These are phyloP conservation scores for Coemansia sp. DNA, from an alignment of 192 early-diverging fungal genomes.

Conservation along the genomic window DNA sequence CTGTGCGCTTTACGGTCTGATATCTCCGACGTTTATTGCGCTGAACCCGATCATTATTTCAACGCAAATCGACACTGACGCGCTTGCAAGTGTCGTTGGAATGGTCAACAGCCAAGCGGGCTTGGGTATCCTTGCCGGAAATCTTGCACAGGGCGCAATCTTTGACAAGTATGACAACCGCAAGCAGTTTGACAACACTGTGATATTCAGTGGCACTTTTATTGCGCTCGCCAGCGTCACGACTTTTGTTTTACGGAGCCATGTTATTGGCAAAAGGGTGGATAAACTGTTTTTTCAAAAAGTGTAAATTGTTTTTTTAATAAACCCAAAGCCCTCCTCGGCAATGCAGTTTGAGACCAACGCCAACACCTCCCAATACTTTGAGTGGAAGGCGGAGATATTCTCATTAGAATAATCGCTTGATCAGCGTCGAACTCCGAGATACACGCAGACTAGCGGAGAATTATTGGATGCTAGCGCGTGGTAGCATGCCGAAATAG, in stretches of 20 bases:
- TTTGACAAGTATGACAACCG: conserved; percentile 27
- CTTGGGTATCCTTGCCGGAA: conserved; percentile 21
- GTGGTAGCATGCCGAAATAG: background rate
- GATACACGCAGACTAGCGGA: conserved; percentile 13
- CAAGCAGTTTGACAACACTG: conserved; percentile 26
- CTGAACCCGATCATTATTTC: conserved; percentile 35
- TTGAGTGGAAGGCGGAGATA: background rate
- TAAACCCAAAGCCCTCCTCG: no score
- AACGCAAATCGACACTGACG: conserved; percentile 2
- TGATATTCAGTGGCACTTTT: conserved; percentile 34
- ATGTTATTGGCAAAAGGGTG: conserved; percentile 12
- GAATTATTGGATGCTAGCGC: conserved; percentile 13
- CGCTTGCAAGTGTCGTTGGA: conserved; percentile 24
- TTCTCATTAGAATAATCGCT: no score
- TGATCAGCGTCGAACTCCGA: background rate
- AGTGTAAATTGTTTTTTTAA: conserved; percentile 1
- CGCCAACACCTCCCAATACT: background rate
- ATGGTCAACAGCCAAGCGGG: conserved; percentile 18
- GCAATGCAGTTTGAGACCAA: background rate
- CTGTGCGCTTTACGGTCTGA: conserved; percentile 32
- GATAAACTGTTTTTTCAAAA: conserved; percentile 11
- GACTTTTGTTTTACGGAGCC: conserved; percentile 14
- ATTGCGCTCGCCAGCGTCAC: conserved; percentile 22
- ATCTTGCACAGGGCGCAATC: conserved; percentile 25
- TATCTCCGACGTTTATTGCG: conserved; percentile 36